A percentile compares a stretch with the other conserved stretches of the same genome.
Conservation (phyloP, 2,329 filamentous ascomycete genomes). For the Pestalotiopsis sp. region DNA sequence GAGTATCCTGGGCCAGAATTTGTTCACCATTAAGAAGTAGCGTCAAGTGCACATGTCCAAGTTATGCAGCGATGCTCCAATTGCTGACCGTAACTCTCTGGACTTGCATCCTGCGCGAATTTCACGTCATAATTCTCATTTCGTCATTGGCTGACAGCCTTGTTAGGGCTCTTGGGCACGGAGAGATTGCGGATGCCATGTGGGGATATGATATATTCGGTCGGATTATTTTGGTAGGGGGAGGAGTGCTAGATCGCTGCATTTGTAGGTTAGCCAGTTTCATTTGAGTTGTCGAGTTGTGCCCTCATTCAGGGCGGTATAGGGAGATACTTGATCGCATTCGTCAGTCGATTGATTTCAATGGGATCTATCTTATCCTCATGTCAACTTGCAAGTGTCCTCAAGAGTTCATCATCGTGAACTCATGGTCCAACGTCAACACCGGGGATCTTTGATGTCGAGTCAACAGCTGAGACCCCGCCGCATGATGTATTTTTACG, state of each 20-base stretch:
- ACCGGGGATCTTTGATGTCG: background rate
- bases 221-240: background rate
- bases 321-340: background rate
- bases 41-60: background rate
- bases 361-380: too few relatives aligned
- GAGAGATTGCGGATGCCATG: conserved; percentile 4
- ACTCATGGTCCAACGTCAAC: background rate
- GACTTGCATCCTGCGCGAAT: conserved; percentile 5
- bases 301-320: background rate
- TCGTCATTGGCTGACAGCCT: conserved; percentile 6
- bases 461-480: background rate
- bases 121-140: conserved; percentile 1
- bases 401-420: background rate
- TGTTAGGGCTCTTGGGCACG: conserved; percentile 1
- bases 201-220: conserved; percentile 5
- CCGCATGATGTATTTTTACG: background rate
- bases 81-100: background rate
- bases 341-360: background rate
- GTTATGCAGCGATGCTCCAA: background rate
- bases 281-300: background rate
- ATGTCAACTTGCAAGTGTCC: background rate
- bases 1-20: background rate
- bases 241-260: background rate
- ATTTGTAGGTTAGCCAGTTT: background rate
- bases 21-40: background rate